Percentiles rank a stretch among this genome's conserved stretches.
phyloP scores from a whole-genome alignment of 2,329 filamentous ascomycete genomes.

The Leptosphaerulina australis region DNA sequence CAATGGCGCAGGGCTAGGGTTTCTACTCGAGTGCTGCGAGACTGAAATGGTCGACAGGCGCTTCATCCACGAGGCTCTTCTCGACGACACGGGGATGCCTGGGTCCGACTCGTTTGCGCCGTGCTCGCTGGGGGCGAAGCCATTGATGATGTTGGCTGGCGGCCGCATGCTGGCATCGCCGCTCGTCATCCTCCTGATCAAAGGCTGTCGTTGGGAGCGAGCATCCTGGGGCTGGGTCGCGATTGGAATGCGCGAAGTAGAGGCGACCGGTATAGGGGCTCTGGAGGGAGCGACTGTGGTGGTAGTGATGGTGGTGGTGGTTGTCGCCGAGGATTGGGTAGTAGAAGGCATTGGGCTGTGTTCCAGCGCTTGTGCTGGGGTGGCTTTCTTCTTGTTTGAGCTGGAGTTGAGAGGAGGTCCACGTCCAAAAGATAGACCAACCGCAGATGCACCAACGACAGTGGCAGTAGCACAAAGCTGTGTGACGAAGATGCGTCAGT shows the following conservation, averaged over 20 bases:
- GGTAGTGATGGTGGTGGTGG: no score
- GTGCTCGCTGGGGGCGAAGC: slow-evolving; percentile 26
- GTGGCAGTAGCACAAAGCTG: slow-evolving; percentile 69
- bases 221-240: slow-evolving; percentile 40
- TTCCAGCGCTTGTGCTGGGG: slow-evolving; percentile 41
- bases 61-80: slow-evolving; percentile 70
- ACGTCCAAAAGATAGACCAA: slow-evolving; percentile 64
- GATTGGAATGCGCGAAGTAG: slow-evolving; percentile 35
- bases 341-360: slow-evolving; percentile 37
- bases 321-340: slow-evolving; percentile 35
- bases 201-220: slow-evolving; percentile 32
- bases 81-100: slow-evolving; percentile 35
- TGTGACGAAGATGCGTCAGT: slow-evolving; percentile 47
- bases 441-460: slow-evolving; percentile 63
- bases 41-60: slow-evolving; percentile 72
- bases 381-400: slow-evolving; percentile 48
- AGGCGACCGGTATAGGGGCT: slow-evolving; percentile 32
- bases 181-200: slow-evolving; percentile 45
- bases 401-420: slow-evolving; percentile 50
- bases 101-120: slow-evolving; percentile 36
- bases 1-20: slow-evolving; percentile 69
- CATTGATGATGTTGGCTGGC: slow-evolving; percentile 27
- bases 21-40: slow-evolving; percentile 65
- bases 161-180: slow-evolving; percentile 31
- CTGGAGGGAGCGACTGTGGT: slow-evolving; percentile 30